Evolutionary conservation across 2,329 filamentous ascomycete species (phyloP), one percentile per base, ranked within the genome.

Genomic region (Alternaria tenuissima): DNA sequence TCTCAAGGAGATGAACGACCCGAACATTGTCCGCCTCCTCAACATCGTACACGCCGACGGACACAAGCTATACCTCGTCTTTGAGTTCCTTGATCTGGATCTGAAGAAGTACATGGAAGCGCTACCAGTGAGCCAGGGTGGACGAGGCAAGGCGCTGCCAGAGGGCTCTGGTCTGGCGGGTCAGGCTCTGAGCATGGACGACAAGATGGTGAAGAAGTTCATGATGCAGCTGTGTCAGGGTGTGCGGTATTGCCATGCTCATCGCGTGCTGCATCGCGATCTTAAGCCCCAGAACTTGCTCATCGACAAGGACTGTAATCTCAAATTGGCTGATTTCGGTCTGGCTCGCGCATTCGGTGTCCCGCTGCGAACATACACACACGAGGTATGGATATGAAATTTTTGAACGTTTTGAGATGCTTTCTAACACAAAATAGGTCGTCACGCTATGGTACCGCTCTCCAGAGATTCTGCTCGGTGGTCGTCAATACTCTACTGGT

Each of bases 41-140:
- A 96, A 97, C 83, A 97, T 97, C 68, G 93, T 97, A 53, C 93
- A 97, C 79, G 92, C 93, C 75, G 94, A 97, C 77, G 93, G 93
- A 57, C 92, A 96, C 82, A 97, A 97, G 82, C 88, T 97, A 52
- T 97, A 96, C 80, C 90, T 97, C 48, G 93, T 97, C 69, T 91
- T 94, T 66, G 93, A 97, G 78, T 97, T 92, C 80, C 89, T 97
- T 68, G 93, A 96, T 75, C 85, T 94, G 59, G 93, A 97, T 73
- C 84, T 97, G 70, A 97, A 97, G 84, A 96, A 96, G 80, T 97
- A 96, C 81, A 97, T 97, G 93, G 93, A 97, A 80, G 87, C 93
- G 7, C 86, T 96, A 43, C 93, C 93, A 4, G 89, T 94, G 59
- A 90, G 86, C 73, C 91, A 96, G 73, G 93, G 93, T 68, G 93